Evolutionary conservation across 1,284 basidiomycete genomes (phyloP).

Genomic region (Trametes hirsuta): DNA sequence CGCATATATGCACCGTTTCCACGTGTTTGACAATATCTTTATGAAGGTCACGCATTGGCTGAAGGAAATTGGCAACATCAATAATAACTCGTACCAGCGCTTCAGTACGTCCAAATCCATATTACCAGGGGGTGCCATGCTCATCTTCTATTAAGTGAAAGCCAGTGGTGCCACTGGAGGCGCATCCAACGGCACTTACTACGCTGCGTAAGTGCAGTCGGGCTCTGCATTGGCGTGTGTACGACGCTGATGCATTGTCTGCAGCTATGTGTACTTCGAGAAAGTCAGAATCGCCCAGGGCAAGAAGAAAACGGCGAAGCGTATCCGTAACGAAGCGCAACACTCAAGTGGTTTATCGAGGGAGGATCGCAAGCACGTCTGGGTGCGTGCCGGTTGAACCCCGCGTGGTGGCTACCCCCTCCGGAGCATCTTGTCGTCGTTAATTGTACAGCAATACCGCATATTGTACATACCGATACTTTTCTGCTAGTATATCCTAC

Average conservation of each 20-base stretch:
- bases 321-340: constrained; percentile 39
- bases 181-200: constrained; percentile 47
- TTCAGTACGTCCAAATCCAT: constrained; percentile 43
- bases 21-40: background rate
- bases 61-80: constrained; percentile 49
- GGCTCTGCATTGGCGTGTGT: background rate
- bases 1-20: background rate
- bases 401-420: too few relatives aligned
- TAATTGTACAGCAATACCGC: background rate
- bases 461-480: constrained; percentile 6
- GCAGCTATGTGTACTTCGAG: constrained; percentile 53
- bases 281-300: constrained; percentile 48
- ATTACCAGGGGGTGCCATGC: background rate
- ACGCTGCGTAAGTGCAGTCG: constrained; percentile 43
- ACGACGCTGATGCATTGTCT: background rate
- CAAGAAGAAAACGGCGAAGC: constrained; percentile 51
- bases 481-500: background rate
- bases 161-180: constrained; percentile 43
- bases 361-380: constrained; percentile 34
- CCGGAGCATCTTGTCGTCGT: background rate
- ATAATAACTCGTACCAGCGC: constrained; percentile 48
- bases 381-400: constrained; percentile 25
- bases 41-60: constrained; percentile 49
- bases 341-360: constrained; percentile 37
- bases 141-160: constrained; percentile 39